phyloP scores from a whole-genome alignment of 2,329 filamentous ascomycete genomes.

The Ascochyta rabiei region DNA sequence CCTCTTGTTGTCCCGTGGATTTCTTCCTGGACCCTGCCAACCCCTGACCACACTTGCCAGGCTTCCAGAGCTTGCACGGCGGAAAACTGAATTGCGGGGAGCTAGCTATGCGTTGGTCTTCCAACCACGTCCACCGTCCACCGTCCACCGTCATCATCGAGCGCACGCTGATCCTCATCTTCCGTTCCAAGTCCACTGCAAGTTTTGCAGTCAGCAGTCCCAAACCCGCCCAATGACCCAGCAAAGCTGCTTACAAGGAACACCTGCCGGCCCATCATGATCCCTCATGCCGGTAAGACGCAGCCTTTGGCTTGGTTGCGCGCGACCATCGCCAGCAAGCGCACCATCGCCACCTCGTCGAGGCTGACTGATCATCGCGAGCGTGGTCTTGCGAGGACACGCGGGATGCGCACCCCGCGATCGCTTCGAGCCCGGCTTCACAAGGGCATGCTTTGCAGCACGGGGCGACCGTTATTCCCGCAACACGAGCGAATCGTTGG shows the following conservation, averaged over 20 bases:
- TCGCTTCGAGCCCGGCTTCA: constrained; percentile 1
- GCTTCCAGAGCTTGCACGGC: constrained; percentile 1
- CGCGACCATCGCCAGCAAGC: no score
- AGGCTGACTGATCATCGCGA: not conserved
- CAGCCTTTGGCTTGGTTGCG: not conserved
- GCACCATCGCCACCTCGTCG: no score
- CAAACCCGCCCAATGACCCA: not conserved
- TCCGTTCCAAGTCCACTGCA: constrained; percentile 7
- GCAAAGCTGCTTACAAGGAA: not conserved
- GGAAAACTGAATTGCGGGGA: constrained; percentile 3
- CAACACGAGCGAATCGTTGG: constrained; percentile 13
- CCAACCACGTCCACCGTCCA: not conserved
- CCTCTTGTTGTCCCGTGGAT: not conserved
- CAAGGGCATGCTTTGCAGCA: not conserved
- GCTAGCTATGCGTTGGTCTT: not conserved
- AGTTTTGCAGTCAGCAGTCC: constrained; percentile 6
- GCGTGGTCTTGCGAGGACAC: not conserved
- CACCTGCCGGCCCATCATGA: constrained; percentile 6
- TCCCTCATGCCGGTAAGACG: constrained; percentile 3
- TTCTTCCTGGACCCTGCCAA: not conserved
- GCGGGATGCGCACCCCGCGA: constrained; percentile 9
- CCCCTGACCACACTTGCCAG: not conserved
- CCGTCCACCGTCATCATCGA: not conserved
- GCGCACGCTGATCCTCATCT: constrained; percentile 18
- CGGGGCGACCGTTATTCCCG: constrained; percentile 13